Base-by-base conservation (phyloP, 352 stramenopile species). In the Blastocystis sp. region DNA sequence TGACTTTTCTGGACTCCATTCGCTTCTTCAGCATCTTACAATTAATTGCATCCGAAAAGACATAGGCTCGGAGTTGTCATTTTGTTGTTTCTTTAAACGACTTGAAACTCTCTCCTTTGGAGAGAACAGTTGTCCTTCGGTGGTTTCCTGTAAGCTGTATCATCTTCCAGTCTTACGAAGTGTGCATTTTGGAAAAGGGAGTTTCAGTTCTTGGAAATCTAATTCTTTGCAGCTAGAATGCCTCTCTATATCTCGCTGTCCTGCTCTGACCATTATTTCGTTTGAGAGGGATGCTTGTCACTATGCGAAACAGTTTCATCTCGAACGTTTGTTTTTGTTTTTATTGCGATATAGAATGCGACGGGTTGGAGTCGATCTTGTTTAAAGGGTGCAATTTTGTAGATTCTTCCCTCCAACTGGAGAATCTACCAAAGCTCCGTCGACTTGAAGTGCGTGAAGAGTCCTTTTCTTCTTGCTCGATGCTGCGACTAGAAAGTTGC, bases 311-410 rank as follows among this genome's bases (percentile, higher is more conserved):
- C 18, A 13, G 30, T 76, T 76, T 24, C 65, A 59, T 1, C 13
- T 59, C 20, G 50, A 59, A 59, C 50, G 50, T 55, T 26, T 47
- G 13, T 26, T 9, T 76, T 45, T 13, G 9, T 24, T 8, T 45
- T 0, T 0, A 30, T 76, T 47, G 34, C n/a, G 18, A 55, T 55
- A 20, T 24, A 55, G 39, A 76, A 34, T 76, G 65, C 39, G 16
- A 24, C 39, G 7, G 13, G 7, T 8, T 76, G 65, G n/a, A 43
- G 18, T 76, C 16, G 13, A 26, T 76, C 1, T 9, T 43, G n/a
- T 76, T 76, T 76, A n/a, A 41, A 76, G 65, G 65, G 3, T 2
- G 11, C 7, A 76, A 76, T 41, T 76, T 76, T 24, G 43, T 76
- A 39, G 30, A 43, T 26, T 11, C 65, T 3, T 24, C 16, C 18